Evolutionary conservation across 176 grass and related monocot species (phyloP).

Genomic region (Pontederia crassipes): DNA sequence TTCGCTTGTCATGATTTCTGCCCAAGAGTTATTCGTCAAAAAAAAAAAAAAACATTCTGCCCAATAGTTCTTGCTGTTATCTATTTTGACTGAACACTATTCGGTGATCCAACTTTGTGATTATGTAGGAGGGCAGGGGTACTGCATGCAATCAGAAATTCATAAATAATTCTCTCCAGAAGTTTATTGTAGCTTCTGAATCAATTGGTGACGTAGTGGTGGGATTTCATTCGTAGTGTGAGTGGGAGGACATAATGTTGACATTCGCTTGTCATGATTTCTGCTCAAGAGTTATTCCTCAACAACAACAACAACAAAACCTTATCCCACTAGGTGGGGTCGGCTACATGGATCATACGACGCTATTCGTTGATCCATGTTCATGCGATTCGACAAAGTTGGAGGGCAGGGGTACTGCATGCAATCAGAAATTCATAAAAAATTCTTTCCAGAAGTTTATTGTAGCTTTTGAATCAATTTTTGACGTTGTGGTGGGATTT

Average conservation of each 20-base stretch:
- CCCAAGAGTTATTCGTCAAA: too few species aligned
- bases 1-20: too few species aligned
- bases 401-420: constrained; percentile 21
- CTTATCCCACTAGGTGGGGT: too few species aligned
- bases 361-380: constrained; percentile 3
- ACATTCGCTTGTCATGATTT: too few species aligned
- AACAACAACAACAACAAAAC: too few species aligned
- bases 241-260: too few species aligned
- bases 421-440: constrained; percentile 34
- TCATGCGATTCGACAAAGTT: constrained; percentile 23
- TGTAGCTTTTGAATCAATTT: constrained; percentile 41
- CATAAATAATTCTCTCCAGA: constrained; percentile 44
- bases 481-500: constrained; percentile 46
- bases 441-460: constrained; percentile 62
- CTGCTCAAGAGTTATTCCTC: too few species aligned
- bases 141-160: constrained; percentile 30
- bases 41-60: too few species aligned
- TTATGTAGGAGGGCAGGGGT: constrained; percentile 29
- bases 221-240: too few species aligned
- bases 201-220: constrained; percentile 47
- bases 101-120: constrained; percentile 7
- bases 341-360: not conserved
- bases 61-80: too few species aligned
- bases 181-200: constrained; percentile 54
- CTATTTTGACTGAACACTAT: not conserved